Percentiles rank a stretch among this genome's conserved stretches.
phyloP scores from a whole-genome alignment of 2,329 filamentous ascomycete genomes.

The Phialocephala sp. region DNA sequence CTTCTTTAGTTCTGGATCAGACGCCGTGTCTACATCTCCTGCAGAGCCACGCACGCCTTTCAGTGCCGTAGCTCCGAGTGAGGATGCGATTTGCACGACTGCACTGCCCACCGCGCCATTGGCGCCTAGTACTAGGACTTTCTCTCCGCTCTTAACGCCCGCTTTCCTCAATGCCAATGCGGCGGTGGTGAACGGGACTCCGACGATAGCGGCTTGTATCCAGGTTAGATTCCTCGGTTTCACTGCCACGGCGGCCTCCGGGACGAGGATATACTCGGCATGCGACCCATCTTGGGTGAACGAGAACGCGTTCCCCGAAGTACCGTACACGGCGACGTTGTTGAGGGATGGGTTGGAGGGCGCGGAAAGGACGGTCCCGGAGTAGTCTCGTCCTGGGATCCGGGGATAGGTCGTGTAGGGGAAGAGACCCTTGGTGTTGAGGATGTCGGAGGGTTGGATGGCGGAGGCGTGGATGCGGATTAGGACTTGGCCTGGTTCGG shows the following conservation, averaged over 20 bases:
- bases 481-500: conserved; percentile 28
- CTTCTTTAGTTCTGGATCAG: conserved; percentile 29
- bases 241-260: conserved; percentile 27
- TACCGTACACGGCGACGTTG: conserved; percentile 36
- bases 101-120: conserved; percentile 37
- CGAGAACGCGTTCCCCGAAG: conserved; percentile 32
- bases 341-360: conserved; percentile 23
- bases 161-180: conserved; percentile 25
- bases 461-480: conserved; percentile 36
- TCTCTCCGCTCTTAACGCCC: conserved; percentile 26
- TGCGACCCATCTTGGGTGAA: conserved; percentile 37
- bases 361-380: conserved; percentile 31
- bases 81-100: conserved; percentile 33
- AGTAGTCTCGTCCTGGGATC: conserved; percentile 37
- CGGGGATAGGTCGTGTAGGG: conserved; percentile 35
- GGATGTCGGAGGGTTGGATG: conserved; percentile 38
- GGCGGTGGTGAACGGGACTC: conserved; percentile 39
- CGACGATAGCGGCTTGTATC: conserved; percentile 34
- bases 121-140: conserved; percentile 34
- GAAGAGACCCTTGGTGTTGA: conserved; percentile 35
- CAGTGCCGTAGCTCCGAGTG: conserved; percentile 31
- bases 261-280: conserved; percentile 35
- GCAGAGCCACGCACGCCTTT: conserved; percentile 27
- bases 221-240: conserved; percentile 34
- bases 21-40: conserved; percentile 35